Evolutionary conservation across 176 grass and related monocot genomes (phyloP), one percentile per base, ranked within the genome.

Genomic region (Bolboschoenus planiculmis): DNA sequence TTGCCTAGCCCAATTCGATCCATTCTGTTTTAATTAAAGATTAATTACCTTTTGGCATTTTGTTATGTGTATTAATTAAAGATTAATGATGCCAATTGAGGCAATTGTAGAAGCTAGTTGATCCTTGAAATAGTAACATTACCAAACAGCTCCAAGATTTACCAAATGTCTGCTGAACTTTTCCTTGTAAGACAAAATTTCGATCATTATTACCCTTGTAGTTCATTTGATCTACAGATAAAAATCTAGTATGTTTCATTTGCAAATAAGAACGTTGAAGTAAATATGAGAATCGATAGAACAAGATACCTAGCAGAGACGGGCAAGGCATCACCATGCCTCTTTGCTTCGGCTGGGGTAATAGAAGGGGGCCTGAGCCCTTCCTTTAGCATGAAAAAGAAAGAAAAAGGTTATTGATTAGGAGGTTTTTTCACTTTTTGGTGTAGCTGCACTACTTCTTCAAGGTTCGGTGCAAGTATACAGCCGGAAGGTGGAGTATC

Each of bases 401-500:
- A n/a, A n/a, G n/a, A 47, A 72, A 18, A 66, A 34, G 30, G 0
- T 21, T 74, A 47, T 74, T 76, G 4, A 76, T 76, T 1, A 4
- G 44, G 5, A 31, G 6, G 1, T 64, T 8, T 18, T 48, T 82
- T 9, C 0, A 8, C 20, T 42, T 18, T 64, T 61, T 36, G 76
- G 50, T 93, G 48, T 83, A 99, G 96, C 96, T 64, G 96, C 96
- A 5, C 57, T 99, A 59, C 83, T 99, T 36, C 73, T 99, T 59
- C 96, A 99, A 85, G 92, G 96, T 61, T 99, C 96, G 13, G 92
- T 90, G 60, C 96, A 99, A 81, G 91, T 99, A 44, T 95, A 99
- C 81, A 91, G 92, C 81, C 78, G 90, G 68, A 99, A 99, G 84
- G 96, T 99, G 65, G 96, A 99, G 86, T 99, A 95, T 44, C 75